Evolutionary conservation across 768 basidiomycete species (phyloP).

Genomic region (Trametes elegans): DNA sequence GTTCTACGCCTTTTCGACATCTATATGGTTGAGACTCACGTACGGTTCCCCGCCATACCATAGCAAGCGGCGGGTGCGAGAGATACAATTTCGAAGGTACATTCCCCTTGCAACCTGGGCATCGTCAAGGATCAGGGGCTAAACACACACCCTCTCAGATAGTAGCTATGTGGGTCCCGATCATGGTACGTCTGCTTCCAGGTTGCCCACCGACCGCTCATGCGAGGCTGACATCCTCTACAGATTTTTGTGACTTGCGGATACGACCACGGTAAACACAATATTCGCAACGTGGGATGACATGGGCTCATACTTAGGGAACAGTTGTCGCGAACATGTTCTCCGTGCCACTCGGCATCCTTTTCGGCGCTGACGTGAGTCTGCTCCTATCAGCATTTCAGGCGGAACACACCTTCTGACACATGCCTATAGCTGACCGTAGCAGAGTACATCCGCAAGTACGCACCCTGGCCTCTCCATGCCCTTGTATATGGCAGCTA

Average conservation of each 20-base stretch:
- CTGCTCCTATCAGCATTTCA: neutral
- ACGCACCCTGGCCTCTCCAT: slow-evolving; percentile 20
- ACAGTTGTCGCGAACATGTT: slow-evolving; percentile 77
- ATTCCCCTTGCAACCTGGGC: no score
- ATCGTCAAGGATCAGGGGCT: no score
- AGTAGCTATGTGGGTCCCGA: slow-evolving; percentile 68
- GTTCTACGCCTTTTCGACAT: slow-evolving; percentile 24
- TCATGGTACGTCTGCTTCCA: slow-evolving; percentile 59
- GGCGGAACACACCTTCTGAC: neutral
- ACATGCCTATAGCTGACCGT: slow-evolving; percentile 41
- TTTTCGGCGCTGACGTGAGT: slow-evolving; percentile 65
- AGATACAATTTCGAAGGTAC: slow-evolving; percentile 72
- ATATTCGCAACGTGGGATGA: neutral
- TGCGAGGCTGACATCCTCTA: neutral
- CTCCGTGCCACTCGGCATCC: slow-evolving; percentile 65
- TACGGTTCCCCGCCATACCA: no score
- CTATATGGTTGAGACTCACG: no score
- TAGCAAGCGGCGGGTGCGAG: slow-evolving; percentile 70
- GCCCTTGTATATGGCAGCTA: no score
- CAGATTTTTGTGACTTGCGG: slow-evolving; percentile 70
- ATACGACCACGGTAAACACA: slow-evolving; percentile 63
- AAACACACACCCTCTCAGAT: slow-evolving; percentile 45
- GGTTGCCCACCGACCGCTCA: neutral
- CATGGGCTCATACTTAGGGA: neutral
- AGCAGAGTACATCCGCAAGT: slow-evolving; percentile 67